Conservation (phyloP, 305 asterid genomes). For the Fraxinus sp. region DNA sequence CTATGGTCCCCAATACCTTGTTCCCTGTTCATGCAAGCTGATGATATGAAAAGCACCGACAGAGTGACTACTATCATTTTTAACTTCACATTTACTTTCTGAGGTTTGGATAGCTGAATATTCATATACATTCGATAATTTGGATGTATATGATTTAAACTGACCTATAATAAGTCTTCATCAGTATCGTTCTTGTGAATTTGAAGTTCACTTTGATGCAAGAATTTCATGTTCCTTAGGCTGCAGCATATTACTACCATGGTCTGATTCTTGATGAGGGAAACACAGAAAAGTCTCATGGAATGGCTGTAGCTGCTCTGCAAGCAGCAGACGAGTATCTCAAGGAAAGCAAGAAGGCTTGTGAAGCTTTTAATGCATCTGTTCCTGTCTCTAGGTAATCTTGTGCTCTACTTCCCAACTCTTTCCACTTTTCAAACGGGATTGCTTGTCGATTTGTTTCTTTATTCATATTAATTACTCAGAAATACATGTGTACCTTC, state of each 20-base stretch:
- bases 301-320: slow-evolving; percentile 96
- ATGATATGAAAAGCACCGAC: neutral
- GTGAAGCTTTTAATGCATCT: slow-evolving; percentile 75
- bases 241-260: slow-evolving; percentile 94
- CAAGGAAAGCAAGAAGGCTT: slow-evolving; percentile 88
- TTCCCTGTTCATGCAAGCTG: neutral
- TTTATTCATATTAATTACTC: neutral
- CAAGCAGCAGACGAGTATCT: slow-evolving; percentile 98
- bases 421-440: neutral
- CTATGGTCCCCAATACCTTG: neutral
- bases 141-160: neutral
- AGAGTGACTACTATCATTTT: neutral
- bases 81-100: neutral
- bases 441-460: neutral
- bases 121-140: neutral
- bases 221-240: slow-evolving; percentile 42
- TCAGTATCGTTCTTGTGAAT: neutral
- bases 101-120: neutral
- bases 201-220: slow-evolving; percentile 10
- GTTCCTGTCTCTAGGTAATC: slow-evolving; percentile 78
- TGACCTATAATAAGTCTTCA: neutral
- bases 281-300: slow-evolving; percentile 93
- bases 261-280: slow-evolving; percentile 99
- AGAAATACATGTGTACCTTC: neutral
- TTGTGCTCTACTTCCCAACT: slow-evolving; percentile 11